These are phyloP conservation scores for Phytomonas francai DNA, from an alignment of 208 protist genomes.

Conservation along the genomic window DNA sequence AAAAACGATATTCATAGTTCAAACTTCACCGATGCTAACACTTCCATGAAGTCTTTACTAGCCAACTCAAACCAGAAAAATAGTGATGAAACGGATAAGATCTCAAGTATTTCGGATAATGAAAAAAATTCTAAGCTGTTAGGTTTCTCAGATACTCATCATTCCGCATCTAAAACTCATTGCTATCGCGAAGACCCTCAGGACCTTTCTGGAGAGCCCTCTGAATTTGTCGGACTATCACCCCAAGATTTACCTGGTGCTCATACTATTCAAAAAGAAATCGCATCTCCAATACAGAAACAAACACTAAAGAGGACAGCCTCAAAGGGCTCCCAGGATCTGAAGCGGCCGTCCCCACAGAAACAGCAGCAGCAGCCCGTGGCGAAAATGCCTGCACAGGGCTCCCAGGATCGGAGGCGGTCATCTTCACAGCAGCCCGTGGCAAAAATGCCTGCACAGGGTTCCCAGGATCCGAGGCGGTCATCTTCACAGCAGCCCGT, in stretches of 20 bases:
- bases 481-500: not conserved
- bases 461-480: not conserved
- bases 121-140: not conserved
- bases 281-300: not conserved
- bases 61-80: not conserved
- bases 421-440: not conserved
- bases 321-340: too few relatives aligned
- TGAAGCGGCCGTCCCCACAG: not conserved
- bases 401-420: not conserved
- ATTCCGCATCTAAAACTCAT: not conserved
- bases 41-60: not conserved
- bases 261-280: not conserved
- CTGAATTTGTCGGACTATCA: not conserved
- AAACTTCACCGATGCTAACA: not conserved
- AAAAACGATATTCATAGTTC: not conserved
- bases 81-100: not conserved
- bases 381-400: not conserved
- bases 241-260: not conserved
- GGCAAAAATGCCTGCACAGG: not conserved
- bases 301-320: too few relatives aligned
- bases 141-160: not conserved
- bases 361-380: not conserved
- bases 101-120: not conserved
- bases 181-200: not conserved
- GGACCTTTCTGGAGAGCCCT: not conserved